Evolutionary conservation across 306 rosid species (phyloP), one percentile per base, ranked within the genome.

Genomic region (Prunus mume): DNA sequence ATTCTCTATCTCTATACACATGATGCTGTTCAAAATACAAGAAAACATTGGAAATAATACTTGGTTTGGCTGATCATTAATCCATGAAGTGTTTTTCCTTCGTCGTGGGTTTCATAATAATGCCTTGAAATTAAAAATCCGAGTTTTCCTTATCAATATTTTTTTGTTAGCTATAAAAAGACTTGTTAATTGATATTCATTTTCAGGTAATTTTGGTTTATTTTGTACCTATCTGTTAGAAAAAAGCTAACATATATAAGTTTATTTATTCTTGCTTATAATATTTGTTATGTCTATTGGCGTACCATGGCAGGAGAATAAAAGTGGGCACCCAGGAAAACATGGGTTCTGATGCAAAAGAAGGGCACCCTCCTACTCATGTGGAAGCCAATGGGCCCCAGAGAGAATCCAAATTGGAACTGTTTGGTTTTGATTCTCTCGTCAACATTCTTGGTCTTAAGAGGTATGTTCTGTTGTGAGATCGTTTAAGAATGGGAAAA

Each of bases 351-450:
- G 86, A 72, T 76, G 79, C 34, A 32, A 73, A 73, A 32, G 96
- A 85, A 71, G 91, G 87, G 68, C 47, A 68, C 69, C 65, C 82
- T 87, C 47, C 87, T 54, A 74, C 25, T 83, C 81, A 73, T 72
- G 73, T 68, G 54, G 90, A 85, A 67, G 85, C 86, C 66, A 86
- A 87, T 58, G 93, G 98, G 68, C 79, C 93, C 32, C 96, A 82
- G 69, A 89, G 82, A 78, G 99, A 96, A 43, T 96, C 99, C 30
- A 96, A 88, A 75, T 80, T 96, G 79, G 99, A 96, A 77, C 78
- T 96, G 77, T 96, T 96, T 49, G 99, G 99, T 80, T 96, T 96
- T 82, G 99, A 95, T 89, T 96, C 99, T 76, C 99, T 96, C 65
- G 99, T 96, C 78, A 96, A 92, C 80, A 96, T 96, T 89, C 98